A percentile compares a stretch with the other conserved stretches of the same genome.
These are phyloP conservation scores for Pseudocercospora macadamiae DNA, from an alignment of 2,329 filamentous ascomycete species.

Conservation along the genomic window DNA sequence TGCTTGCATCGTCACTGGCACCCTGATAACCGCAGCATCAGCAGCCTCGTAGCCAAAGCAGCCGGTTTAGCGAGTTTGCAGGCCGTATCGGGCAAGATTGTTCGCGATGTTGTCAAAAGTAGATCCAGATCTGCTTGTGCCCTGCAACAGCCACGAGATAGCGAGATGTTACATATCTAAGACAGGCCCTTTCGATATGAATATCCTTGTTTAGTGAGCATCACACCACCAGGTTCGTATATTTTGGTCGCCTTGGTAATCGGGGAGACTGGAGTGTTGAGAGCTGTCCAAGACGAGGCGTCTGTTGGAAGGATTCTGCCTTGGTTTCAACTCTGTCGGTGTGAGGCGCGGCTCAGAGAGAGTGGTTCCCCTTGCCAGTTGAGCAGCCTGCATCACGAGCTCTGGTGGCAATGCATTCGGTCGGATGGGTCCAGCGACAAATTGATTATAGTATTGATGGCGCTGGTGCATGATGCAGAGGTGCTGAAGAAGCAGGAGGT, in stretches of 20 bases:
- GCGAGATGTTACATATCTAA: background rate
- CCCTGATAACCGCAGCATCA: background rate
- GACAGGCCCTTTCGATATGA: background rate
- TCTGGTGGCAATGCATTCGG: background rate
- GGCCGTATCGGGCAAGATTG: background rate
- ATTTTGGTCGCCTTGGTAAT: background rate
- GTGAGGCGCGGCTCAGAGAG: background rate
- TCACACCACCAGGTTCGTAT: background rate
- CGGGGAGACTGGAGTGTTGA: background rate
- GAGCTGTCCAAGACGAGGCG: background rate
- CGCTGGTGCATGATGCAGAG: background rate
- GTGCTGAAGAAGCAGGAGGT: background rate
- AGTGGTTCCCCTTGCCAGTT: background rate
- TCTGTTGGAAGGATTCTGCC: conserved; percentile 1
- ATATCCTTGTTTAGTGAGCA: background rate
- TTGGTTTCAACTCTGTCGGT: background rate
- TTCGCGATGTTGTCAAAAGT: background rate
- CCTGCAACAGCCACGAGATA: background rate
- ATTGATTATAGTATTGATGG: background rate
- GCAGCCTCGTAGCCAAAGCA: background rate
- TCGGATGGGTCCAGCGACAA: background rate
- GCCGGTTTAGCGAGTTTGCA: background rate
- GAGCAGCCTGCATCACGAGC: background rate
- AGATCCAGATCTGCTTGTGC: too few relatives aligned
- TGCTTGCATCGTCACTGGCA: background rate